Base-by-base conservation (phyloP, 192 early-diverging fungal genomes). In the Gonapodya sp. region DNA sequence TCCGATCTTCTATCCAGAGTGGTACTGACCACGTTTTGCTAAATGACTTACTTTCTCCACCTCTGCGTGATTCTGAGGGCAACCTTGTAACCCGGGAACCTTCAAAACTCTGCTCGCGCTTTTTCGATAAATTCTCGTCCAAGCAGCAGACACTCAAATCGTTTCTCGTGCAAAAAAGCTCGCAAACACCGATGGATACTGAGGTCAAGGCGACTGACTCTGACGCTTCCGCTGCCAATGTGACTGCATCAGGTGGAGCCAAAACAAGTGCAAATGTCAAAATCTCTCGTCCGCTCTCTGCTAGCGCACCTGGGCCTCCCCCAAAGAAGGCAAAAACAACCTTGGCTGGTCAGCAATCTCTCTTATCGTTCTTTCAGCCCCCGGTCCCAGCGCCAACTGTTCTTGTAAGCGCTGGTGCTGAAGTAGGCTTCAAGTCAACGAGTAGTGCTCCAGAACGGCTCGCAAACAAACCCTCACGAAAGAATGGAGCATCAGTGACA, bases 71-170 rank as follows among this genome's bases (percentile, higher is more conserved):
- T 8, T 31, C n/a, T 2, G 34, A 78, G 79, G 81, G 8, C 73
- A 82, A 8, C 74, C 77, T 0, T 82, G 77, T 31, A 78, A 80
- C 0, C 83, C 79, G 8, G 80, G 78, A 80, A 77, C 83, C 81
- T 73, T 87, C 84, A 36, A 81, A 31, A 8, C 84, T 86, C 14
- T 93, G 87, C 83, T 86, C 91, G 0, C 87, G 84, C 81, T 90
- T 86, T 80, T 89, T 87, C 84, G 86, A 88, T 1, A 87, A 89
- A 74, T 92, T 92, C 82, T 46, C 83, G 16, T 89, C 87, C 33
- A 88, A 85, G 78, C 92, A 93, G 79, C 85, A 85, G 73, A 92
- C 85, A 79, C 80, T 93, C 34, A 85, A 86, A 73, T 18, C 35
- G 2, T 91, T 88, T 79, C 89, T 90, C 79, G 73, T 79, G 1